These are phyloP conservation scores for Bryum argenteum DNA, from an alignment of 225 moss, liverwort and hornwort genomes.

Conservation along the genomic window DNA sequence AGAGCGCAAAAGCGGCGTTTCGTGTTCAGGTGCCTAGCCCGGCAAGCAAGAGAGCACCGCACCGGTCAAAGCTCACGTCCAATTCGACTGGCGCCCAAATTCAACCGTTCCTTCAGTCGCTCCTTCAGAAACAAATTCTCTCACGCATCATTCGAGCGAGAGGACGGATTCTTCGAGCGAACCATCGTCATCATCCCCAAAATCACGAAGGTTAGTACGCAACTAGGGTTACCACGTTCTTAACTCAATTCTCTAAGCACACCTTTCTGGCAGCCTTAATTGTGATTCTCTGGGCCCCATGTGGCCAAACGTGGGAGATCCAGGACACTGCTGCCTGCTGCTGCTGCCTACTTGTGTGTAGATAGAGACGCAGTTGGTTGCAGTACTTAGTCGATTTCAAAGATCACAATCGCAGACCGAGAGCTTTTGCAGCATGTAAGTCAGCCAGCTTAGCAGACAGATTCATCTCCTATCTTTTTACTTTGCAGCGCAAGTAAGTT, in stretches of 20 bases:
- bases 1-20: neutral
- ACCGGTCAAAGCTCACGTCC: neutral
- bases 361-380: constrained; percentile 7
- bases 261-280: neutral
- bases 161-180: constrained; percentile 8
- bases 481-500: too few species aligned
- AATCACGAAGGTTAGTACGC: constrained; percentile 19
- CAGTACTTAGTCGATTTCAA: neutral
- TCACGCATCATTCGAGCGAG: neutral
- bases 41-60: neutral
- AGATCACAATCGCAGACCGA: neutral
- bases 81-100: neutral
- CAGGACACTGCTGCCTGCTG: neutral
- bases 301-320: constrained; percentile 29
- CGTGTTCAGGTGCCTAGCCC: neutral
- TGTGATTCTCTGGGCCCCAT: constrained; percentile 34
- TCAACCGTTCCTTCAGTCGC: neutral
- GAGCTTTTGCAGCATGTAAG: too few species aligned
- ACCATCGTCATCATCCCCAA: neutral
- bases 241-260: neutral
- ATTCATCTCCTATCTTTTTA: too few species aligned
- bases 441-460: too few species aligned
- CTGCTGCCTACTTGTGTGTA: constrained; percentile 19
- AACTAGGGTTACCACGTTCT: neutral
- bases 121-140: neutral